Evolutionary conservation across 495 filamentous ascomycete species (phyloP).

Genomic region (Bacidia gigantensis): DNA sequence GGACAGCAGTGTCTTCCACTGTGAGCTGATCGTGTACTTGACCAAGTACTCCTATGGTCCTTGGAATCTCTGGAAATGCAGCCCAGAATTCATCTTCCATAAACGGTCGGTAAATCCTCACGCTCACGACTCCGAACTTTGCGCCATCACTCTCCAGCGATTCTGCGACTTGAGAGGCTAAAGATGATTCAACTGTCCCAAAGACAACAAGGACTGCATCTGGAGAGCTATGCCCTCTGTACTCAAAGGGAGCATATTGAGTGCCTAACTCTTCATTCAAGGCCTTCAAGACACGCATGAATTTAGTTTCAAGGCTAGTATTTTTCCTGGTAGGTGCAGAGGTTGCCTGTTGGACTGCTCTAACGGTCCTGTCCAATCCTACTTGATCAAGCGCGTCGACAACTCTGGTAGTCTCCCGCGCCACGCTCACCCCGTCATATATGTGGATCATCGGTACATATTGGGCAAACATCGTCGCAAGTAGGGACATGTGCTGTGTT

Average conservation of each 20-base stretch:
- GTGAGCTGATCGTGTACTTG: slow-evolving; percentile 43
- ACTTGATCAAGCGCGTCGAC: slow-evolving; percentile 68
- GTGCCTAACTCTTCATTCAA: slow-evolving; percentile 92
- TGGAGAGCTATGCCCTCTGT: slow-evolving; percentile 67
- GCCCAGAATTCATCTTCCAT: slow-evolving; percentile 84
- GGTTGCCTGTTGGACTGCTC: slow-evolving; percentile 45
- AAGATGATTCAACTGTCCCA: slow-evolving; percentile 75
- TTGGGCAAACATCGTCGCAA: slow-evolving; percentile 69
- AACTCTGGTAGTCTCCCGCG: slow-evolving; percentile 72
- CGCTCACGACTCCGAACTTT: slow-evolving; percentile 74
- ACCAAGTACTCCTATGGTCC: slow-evolving; percentile 54
- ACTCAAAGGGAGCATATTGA: slow-evolving; percentile 85
- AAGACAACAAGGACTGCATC: slow-evolving; percentile 79
- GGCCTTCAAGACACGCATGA: slow-evolving; percentile 55
- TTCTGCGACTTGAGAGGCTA: slow-evolving; percentile 68
- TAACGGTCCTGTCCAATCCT: slow-evolving; percentile 57
- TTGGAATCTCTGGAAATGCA: slow-evolving; percentile 58
- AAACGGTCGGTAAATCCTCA: slow-evolving; percentile 88
- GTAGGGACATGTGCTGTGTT: slow-evolving; percentile 86
- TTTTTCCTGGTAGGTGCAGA: slow-evolving; percentile 52
- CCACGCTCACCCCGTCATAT: slow-evolving; percentile 80
- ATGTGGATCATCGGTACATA: slow-evolving; percentile 77
- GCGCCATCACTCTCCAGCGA: slow-evolving; percentile 55
- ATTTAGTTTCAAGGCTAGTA: slow-evolving; percentile 58
- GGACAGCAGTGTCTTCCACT: slow-evolving; percentile 52